Evolutionary conservation across 768 basidiomycete genomes (phyloP).

Genomic region (Leccinum fibrillosum): DNA sequence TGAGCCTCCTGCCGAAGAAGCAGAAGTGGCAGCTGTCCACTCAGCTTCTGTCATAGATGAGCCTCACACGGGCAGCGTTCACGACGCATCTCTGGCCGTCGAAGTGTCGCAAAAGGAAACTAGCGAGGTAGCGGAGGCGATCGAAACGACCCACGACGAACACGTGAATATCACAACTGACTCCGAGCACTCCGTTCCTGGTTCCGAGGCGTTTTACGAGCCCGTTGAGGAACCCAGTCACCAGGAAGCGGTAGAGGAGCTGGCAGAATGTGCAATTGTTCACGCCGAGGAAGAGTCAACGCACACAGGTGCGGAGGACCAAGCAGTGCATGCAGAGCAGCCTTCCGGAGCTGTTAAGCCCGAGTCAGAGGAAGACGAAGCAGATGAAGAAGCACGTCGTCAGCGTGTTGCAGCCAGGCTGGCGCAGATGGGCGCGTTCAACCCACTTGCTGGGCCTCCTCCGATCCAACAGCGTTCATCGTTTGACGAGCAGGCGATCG

Average conservation of each 20-base stretch:
- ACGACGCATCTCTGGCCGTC: slow-evolving; percentile 1
- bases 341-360: background rate
- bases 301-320: slow-evolving; percentile 4
- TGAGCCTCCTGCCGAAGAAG: slow-evolving; percentile 25
- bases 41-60: slow-evolving; percentile 6
- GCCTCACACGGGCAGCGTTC: background rate
- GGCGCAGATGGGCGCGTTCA: slow-evolving; percentile 60
- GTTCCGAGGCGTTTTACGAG: slow-evolving; percentile 4
- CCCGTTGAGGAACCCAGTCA: slow-evolving; percentile 8
- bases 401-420: slow-evolving; percentile 57
- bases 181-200: background rate
- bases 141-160: background rate
- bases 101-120: slow-evolving; percentile 15
- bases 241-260: slow-evolving; percentile 15
- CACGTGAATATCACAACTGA: background rate
- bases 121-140: slow-evolving; percentile 1
- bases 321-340: slow-evolving; percentile 1
- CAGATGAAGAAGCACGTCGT: slow-evolving; percentile 51
- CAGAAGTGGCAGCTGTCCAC: background rate
- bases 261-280: slow-evolving; percentile 1
- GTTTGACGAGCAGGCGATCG: slow-evolving; percentile 6
- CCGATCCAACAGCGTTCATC: slow-evolving; percentile 18
- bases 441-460: slow-evolving; percentile 47
- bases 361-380: slow-evolving; percentile 48
- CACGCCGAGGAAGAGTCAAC: slow-evolving; percentile 1